phyloP scores from a whole-genome alignment of 108 stramenopile genomes.

The Fistulifera pelliculosa region DNA sequence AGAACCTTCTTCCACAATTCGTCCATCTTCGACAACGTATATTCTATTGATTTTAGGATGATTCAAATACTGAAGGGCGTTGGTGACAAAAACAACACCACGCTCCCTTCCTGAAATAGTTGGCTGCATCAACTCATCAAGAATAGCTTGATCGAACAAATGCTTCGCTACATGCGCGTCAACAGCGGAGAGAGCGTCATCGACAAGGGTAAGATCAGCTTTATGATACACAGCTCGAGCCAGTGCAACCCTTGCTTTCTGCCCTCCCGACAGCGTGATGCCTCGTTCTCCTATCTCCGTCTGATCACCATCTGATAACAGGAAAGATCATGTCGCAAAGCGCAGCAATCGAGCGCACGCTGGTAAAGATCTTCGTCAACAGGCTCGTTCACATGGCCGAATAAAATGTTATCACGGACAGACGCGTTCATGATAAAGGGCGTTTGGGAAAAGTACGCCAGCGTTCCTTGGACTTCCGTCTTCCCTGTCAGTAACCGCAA shows the following conservation, averaged over 20 bases:
- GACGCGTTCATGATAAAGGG: constrained; percentile 96
- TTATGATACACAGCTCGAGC: constrained; percentile 91
- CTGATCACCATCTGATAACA: constrained; percentile 77
- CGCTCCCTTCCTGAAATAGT: constrained; percentile 6
- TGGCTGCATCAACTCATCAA: constrained; percentile 49
- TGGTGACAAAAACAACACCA: constrained; percentile 85
- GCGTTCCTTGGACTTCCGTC: constrained; percentile 36
- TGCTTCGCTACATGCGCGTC: constrained; percentile 91
- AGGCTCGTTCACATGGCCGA: constrained; percentile 75
- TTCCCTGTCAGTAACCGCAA: constrained; percentile 40
- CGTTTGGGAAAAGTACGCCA: constrained; percentile 76
- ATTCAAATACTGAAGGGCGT: constrained; percentile 83
- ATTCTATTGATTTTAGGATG: constrained; percentile 60
- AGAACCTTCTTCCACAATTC: constrained; percentile 74
- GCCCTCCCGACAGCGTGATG: constrained; percentile 86
- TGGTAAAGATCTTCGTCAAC: constrained; percentile 64
- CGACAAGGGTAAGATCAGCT: constrained; percentile 83
- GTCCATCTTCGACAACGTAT: constrained; percentile 68
- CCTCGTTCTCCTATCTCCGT: constrained; percentile 96
- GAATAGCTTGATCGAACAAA: constrained; percentile 84
- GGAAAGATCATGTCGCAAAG: constrained; percentile 76
- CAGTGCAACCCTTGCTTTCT: constrained; percentile 91
- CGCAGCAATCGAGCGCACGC: constrained; percentile 64
- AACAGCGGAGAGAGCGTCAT: constrained; percentile 90
- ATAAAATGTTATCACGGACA: constrained; percentile 91